These are phyloP conservation scores for Salix caprea DNA, from an alignment of 345 rosid genomes.

Conservation along the genomic window DNA sequence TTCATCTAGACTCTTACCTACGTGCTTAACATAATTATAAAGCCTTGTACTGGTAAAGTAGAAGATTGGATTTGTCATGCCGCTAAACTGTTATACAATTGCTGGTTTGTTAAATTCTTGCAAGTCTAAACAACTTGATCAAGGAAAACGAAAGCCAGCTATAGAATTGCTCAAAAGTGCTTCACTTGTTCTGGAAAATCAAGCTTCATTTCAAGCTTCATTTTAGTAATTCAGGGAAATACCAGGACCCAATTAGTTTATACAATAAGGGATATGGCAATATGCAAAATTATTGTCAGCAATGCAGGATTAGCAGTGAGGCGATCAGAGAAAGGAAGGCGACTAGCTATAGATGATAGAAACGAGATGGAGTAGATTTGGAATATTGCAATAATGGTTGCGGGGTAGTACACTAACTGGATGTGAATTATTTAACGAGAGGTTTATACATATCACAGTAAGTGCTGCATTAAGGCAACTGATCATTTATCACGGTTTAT, in stretches of 20 bases:
- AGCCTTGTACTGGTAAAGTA: background rate
- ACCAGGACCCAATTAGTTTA: too few relatives aligned
- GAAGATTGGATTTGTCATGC: background rate
- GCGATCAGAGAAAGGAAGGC: too few relatives aligned
- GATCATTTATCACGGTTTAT: background rate
- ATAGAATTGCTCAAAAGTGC: background rate
- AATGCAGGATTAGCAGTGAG: too few relatives aligned
- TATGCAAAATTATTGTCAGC: too few relatives aligned
- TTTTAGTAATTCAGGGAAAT: background rate
- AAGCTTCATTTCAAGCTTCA: background rate
- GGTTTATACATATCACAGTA: background rate
- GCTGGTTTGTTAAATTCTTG: background rate
- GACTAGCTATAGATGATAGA: too few relatives aligned
- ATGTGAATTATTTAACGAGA: too few relatives aligned
- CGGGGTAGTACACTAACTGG: too few relatives aligned
- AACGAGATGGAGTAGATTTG: too few relatives aligned
- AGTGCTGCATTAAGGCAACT: background rate
- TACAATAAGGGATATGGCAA: too few relatives aligned
- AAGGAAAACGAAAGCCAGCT: background rate
- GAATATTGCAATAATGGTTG: too few relatives aligned
- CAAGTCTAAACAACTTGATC: background rate
- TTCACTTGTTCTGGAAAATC: background rate
- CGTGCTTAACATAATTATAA: background rate
- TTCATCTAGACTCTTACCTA: background rate
- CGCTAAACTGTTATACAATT: background rate